Conservation (phyloP, 345 rosid species). For the Boechera divaricarpa region DNA sequence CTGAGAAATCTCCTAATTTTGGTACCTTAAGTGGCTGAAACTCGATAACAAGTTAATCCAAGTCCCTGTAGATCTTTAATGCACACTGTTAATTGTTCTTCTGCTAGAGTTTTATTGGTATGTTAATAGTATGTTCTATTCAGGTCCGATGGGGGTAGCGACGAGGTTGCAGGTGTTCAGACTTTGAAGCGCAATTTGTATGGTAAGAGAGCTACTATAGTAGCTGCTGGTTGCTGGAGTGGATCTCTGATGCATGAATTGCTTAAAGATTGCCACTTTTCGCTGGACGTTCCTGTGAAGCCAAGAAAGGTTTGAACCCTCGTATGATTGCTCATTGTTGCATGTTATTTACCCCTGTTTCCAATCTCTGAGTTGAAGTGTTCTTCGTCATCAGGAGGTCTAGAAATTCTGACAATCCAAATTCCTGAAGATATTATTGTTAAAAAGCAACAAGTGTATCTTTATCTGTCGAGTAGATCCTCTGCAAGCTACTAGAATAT, state of each 20-base stretch:
- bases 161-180: constrained; percentile 65
- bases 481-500: neutral
- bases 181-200: constrained; percentile 66
- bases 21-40: constrained; percentile 2
- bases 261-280: constrained; percentile 54
- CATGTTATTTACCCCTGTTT: neutral
- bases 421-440: neutral
- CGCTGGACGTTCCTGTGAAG: constrained; percentile 66
- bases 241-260: constrained; percentile 69
- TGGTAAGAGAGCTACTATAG: constrained; percentile 68
- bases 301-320: constrained; percentile 76
- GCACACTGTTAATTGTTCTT: neutral
- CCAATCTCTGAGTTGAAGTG: neutral
- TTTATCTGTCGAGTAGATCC: neutral
- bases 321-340: neutral
- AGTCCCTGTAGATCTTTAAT: constrained; percentile 12
- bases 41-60: neutral
- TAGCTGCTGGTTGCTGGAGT: constrained; percentile 96
- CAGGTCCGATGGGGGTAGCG: constrained; percentile 54
- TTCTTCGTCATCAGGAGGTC: constrained; percentile 2
- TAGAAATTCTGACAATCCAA: neutral
- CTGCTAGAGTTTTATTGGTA: constrained; percentile 1
- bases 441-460: neutral
- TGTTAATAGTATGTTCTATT: constrained; percentile 8
- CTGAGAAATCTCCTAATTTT: neutral